These are phyloP conservation scores for Phalaenopsis equestris DNA, from an alignment of 106 monocot genomes.

Conservation along the genomic window DNA sequence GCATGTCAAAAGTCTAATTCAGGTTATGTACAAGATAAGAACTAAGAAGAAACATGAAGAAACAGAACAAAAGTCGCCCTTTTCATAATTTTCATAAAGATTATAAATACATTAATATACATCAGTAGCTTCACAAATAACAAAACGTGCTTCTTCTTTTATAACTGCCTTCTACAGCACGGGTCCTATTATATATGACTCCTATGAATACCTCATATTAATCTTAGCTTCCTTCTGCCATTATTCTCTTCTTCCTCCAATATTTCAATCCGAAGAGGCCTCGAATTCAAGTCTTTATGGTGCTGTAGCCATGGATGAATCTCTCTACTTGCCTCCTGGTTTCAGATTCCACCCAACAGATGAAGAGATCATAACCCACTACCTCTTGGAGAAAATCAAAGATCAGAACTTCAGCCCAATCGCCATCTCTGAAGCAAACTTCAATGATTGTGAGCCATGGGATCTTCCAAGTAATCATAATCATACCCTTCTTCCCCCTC, in stretches of 20 bases:
- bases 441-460: constrained; percentile 9
- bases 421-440: not conserved
- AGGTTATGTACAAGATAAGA: too few species aligned
- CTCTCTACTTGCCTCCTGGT: constrained; percentile 5
- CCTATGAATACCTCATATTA: too few species aligned
- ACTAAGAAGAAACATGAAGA: too few species aligned
- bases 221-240: too few species aligned
- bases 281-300: too few species aligned
- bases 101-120: not conserved
- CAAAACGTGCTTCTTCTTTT: constrained; percentile 3
- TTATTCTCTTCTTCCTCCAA: not conserved
- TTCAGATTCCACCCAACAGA: constrained; percentile 10
- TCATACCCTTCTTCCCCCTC: not conserved
- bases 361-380: constrained; percentile 7
- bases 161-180: constrained; percentile 6
- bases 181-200: not conserved
- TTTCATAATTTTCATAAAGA: not conserved
- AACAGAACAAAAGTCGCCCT: not conserved
- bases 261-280: not conserved
- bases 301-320: not conserved
- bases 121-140: constrained; percentile 2
- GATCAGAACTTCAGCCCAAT: not conserved
- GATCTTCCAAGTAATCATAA: constrained; percentile 7
- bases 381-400: not conserved
- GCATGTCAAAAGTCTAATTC: too few species aligned